Conservation (phyloP, 495 filamentous ascomycete species). For the Penicillium pancosmium region DNA sequence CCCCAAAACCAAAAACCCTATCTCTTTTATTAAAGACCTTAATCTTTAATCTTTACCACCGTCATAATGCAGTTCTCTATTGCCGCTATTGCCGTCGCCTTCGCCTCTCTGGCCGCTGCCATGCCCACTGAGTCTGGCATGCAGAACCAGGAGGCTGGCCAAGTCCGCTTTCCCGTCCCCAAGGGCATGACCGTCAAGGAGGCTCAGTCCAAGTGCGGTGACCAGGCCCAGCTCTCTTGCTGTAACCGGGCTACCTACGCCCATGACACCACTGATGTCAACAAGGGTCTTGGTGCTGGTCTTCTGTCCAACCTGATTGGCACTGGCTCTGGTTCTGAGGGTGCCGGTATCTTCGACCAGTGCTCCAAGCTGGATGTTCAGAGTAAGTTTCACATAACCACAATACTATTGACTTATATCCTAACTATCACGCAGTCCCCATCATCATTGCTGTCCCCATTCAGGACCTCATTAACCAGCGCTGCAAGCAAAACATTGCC, state of each 20-base stretch:
- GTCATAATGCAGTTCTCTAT: slow-evolving; percentile 33
- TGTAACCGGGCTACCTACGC: slow-evolving; percentile 49
- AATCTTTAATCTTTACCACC: slow-evolving; percentile 26
- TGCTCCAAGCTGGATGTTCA: slow-evolving; percentile 43
- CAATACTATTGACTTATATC: neutral
- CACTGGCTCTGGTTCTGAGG: slow-evolving; percentile 38
- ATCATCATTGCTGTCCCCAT: slow-evolving; percentile 35
- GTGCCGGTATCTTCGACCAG: slow-evolving; percentile 37
- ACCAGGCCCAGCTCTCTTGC: slow-evolving; percentile 53
- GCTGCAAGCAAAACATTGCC: slow-evolving; percentile 57
- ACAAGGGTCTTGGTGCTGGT: slow-evolving; percentile 30
- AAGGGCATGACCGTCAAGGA: slow-evolving; percentile 48
- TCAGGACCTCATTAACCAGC: slow-evolving; percentile 46
- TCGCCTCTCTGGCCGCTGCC: slow-evolving; percentile 22
- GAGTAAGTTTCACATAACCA: slow-evolving; percentile 14
- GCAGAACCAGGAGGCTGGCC: slow-evolving; percentile 9
- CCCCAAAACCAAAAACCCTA: slow-evolving; percentile 10
- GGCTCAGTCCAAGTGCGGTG: slow-evolving; percentile 51
- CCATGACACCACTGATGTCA: slow-evolving; percentile 43
- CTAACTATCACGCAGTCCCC: slow-evolving; percentile 32
- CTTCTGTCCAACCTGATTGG: slow-evolving; percentile 35
- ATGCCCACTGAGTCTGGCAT: slow-evolving; percentile 13
- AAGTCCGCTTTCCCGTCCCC: slow-evolving; percentile 29
- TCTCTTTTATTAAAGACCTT: slow-evolving; percentile 25
- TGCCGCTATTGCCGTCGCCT: slow-evolving; percentile 19